Evolutionary conservation across 2,329 filamentous ascomycete species (phyloP).

Genomic region (Neoscytalidium dimidiatum): DNA sequence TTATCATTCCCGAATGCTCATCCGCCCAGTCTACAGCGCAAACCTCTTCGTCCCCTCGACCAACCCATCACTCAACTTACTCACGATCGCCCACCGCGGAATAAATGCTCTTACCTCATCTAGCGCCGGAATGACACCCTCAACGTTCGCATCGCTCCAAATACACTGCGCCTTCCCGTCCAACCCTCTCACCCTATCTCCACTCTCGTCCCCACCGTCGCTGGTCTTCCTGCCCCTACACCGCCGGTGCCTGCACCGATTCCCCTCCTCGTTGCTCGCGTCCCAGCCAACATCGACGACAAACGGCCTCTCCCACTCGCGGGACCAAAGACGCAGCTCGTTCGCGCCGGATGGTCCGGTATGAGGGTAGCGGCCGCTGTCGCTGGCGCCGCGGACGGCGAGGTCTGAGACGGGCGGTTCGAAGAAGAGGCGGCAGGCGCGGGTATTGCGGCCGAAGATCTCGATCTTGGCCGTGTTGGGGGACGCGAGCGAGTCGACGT

Average conservation of each 20-base stretch:
- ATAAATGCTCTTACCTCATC: constrained; percentile 76
- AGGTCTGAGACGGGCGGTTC: constrained; percentile 65
- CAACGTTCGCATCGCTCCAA: constrained; percentile 82
- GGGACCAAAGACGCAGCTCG: constrained; percentile 77
- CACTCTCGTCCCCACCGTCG: constrained; percentile 24
- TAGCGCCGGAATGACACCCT: constrained; percentile 74
- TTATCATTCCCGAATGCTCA: background rate
- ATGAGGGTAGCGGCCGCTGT: constrained; percentile 66
- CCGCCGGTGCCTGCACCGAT: background rate
- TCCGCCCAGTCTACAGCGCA: constrained; percentile 45
- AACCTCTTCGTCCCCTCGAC: constrained; percentile 78
- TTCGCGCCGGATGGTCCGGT: constrained; percentile 64
- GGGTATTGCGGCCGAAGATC: constrained; percentile 73
- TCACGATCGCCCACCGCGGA: constrained; percentile 77
- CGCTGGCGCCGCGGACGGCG: constrained; percentile 61
- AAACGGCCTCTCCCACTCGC: constrained; percentile 78
- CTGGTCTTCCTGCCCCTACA: background rate
- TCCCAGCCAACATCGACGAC: constrained; percentile 72
- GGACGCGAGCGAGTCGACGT: background rate
- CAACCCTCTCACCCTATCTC: constrained; percentile 20
- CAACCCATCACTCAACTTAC: constrained; percentile 75
- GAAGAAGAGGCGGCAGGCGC: constrained; percentile 75
- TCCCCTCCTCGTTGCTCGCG: constrained; percentile 27
- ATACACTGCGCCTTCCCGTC: constrained; percentile 71
- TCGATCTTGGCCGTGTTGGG: constrained; percentile 60